Percentiles rank a stretch among this genome's conserved stretches.
These are phyloP conservation scores for Malassezia arunalokei DNA, from an alignment of 1,284 basidiomycete genomes.

Conservation along the genomic window DNA sequence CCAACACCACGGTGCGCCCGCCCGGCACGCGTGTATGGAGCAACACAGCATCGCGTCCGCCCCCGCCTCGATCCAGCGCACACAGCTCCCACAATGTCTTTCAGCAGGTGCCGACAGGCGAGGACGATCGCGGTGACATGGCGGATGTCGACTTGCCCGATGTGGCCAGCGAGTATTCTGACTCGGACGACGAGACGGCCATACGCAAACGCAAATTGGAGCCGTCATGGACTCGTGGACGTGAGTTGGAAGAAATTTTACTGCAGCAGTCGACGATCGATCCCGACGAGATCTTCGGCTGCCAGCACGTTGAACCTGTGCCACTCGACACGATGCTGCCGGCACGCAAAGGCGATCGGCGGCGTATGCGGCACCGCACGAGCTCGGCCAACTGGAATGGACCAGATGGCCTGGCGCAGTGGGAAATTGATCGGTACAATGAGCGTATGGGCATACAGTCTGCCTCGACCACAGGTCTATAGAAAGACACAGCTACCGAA, in stretches of 20 bases:
- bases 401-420: conserved; percentile 34
- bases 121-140: conserved; percentile 9
- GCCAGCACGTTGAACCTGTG: conserved; percentile 29
- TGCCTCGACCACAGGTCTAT: not conserved
- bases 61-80: conserved; percentile 4
- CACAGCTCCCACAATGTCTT: conserved; percentile 10
- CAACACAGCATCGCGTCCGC: not conserved
- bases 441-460: conserved; percentile 33
- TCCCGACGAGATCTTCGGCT: conserved; percentile 41
- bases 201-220: conserved; percentile 32
- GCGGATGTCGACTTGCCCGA: conserved; percentile 26
- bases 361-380: conserved; percentile 21
- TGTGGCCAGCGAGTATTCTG: conserved; percentile 37
- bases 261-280: conserved; percentile 30
- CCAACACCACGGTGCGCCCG: not conserved
- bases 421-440: conserved; percentile 44
- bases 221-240: conserved; percentile 36
- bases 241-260: conserved; percentile 29
- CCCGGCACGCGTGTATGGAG: not conserved
- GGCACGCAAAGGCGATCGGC: conserved; percentile 15
- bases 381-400: conserved; percentile 40
- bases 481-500: not conserved
- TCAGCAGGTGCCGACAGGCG: conserved; percentile 14
- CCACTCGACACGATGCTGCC: conserved; percentile 37
- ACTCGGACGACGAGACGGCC: conserved; percentile 40